Evolutionary conservation across 345 rosid genomes (phyloP).

Genomic region (Triadica sebifera): DNA sequence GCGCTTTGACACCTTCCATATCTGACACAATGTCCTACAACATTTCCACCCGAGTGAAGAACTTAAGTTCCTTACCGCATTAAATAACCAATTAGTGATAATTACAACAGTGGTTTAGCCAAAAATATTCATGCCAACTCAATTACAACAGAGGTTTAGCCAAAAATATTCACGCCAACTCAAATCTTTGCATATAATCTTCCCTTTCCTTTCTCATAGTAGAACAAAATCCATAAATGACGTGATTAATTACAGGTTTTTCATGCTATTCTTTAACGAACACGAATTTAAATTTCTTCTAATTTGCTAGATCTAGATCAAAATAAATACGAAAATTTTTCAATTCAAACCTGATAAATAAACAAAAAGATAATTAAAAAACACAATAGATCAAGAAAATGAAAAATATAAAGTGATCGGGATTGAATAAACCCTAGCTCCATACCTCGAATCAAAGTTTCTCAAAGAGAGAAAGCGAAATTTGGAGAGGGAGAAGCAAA

Average conservation of each 20-base stretch:
- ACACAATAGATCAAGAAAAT: neutral
- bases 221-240: neutral
- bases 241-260: neutral
- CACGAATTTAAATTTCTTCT: neutral
- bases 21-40: slow-evolving; percentile 34
- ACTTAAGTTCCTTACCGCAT: neutral
- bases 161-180: neutral
- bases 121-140: neutral
- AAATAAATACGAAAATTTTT: neutral
- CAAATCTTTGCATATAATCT: neutral
- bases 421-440: neutral
- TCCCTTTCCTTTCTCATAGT: neutral
- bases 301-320: slow-evolving; percentile 4
- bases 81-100: neutral
- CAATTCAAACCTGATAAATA: neutral
- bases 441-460: slow-evolving; percentile 6
- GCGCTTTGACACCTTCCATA: slow-evolving; percentile 52
- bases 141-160: neutral
- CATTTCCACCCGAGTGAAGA: neutral
- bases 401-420: neutral
- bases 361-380: neutral
- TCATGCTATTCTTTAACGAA: neutral
- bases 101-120: neutral
- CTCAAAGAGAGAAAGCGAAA: neutral
- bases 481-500: neutral